A percentile compares a stretch with the other conserved stretches of the same genome.
These are phyloP conservation scores for Aureobasidium sp. DNA, from an alignment of 2,329 filamentous ascomycete species.

Conservation along the genomic window DNA sequence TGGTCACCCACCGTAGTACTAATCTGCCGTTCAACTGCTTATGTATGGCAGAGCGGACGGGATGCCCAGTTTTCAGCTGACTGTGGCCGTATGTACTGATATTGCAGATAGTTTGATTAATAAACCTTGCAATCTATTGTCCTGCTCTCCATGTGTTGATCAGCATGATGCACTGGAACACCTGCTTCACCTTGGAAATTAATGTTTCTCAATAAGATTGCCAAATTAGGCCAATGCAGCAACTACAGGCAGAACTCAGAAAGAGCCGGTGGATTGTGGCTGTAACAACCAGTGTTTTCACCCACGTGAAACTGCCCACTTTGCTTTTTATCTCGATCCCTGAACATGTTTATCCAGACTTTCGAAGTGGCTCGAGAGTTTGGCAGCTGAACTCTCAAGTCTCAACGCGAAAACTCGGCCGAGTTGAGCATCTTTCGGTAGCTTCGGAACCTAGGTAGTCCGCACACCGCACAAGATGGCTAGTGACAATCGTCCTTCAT, in stretches of 20 bases:
- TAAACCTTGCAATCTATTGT: no score
- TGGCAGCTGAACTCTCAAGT: background rate
- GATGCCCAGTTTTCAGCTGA: no score
- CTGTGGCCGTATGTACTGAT: no score
- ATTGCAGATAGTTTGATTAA: no score
- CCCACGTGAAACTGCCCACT: background rate
- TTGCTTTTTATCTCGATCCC: background rate
- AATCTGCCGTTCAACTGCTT: no score
- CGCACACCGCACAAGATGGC: background rate
- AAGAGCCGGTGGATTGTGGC: background rate
- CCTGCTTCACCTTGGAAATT: no score
- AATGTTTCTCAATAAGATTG: no score
- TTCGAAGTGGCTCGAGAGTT: background rate
- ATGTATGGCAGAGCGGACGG: no score
- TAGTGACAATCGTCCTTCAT: background rate
- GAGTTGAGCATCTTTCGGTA: background rate
- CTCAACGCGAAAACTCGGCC: background rate
- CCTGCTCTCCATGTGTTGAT: no score
- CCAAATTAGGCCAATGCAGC: no score
- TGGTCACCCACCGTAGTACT: no score
- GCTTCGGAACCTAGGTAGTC: background rate
- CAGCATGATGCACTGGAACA: no score
- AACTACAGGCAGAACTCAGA: background rate
- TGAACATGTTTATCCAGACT: background rate
- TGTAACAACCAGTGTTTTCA: background rate